Evolutionary conservation across 1,284 basidiomycete species (phyloP).

Genomic region (Puccinia novopanici): DNA sequence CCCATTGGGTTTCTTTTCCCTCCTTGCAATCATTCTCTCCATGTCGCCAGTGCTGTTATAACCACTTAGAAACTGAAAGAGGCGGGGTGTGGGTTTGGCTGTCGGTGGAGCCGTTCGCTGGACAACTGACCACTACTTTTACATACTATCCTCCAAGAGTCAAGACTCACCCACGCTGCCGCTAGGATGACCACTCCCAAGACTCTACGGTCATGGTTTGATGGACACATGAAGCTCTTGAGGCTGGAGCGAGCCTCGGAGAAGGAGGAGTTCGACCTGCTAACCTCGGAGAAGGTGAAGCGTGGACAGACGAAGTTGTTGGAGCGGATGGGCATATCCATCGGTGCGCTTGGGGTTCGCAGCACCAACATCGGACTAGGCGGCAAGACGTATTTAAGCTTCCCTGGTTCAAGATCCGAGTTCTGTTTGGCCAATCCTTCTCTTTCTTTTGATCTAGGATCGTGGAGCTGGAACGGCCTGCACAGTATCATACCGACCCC

Average conservation of each 20-base stretch:
- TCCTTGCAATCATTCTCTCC: too few species aligned
- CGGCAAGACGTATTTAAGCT: constrained; percentile 72
- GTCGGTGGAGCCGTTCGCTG: too few species aligned
- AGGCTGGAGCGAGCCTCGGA: constrained; percentile 76
- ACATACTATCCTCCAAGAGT: too few species aligned
- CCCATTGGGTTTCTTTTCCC: too few species aligned
- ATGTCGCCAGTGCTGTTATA: too few species aligned
- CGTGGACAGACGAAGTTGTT: constrained; percentile 67
- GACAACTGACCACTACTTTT: background rate
- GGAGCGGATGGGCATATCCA: constrained; percentile 80
- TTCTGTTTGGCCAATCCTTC: background rate
- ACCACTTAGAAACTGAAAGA: background rate
- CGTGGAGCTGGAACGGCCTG: constrained; percentile 79
- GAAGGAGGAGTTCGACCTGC: constrained; percentile 74
- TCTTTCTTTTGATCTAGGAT: constrained; percentile 64
- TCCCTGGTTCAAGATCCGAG: background rate
- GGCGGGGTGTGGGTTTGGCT: too few species aligned
- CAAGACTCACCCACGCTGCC: background rate
- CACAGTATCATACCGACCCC: constrained; percentile 72
- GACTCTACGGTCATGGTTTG: constrained; percentile 68
- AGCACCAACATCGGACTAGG: constrained; percentile 78
- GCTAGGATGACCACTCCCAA: constrained; percentile 14
- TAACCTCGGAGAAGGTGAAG: constrained; percentile 77
- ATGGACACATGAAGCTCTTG: constrained; percentile 71
- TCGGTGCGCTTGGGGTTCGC: constrained; percentile 72